These are phyloP conservation scores for Pouteria glomerata DNA, from an alignment of 148 eudicot genomes.

Conservation along the genomic window DNA sequence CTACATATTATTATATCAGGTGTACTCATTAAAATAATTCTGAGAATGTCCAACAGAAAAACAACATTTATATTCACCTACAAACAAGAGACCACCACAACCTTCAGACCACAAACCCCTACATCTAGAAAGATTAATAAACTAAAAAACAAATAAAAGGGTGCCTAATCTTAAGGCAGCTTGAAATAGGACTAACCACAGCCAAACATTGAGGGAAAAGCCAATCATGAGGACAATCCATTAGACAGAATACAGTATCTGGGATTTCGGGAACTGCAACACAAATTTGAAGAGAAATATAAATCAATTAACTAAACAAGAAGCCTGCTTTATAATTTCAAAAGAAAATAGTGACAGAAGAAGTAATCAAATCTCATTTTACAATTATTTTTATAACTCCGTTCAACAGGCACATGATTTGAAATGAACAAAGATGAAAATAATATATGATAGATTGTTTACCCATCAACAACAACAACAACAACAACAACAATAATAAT, in stretches of 20 bases:
- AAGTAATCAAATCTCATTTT: no score
- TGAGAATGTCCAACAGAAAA: no score
- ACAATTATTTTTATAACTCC: no score
- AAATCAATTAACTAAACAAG: background rate
- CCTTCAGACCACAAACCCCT: background rate
- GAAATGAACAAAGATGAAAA: no score
- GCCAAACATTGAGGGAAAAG: slow-evolving; percentile 80
- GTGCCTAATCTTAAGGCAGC: background rate
- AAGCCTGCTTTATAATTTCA: background rate
- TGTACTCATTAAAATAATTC: no score
- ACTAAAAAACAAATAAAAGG: background rate
- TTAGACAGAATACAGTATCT: slow-evolving; percentile 51
- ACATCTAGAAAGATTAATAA: no score
- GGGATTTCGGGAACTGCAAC: slow-evolving; percentile 61
- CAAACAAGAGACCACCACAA: background rate
- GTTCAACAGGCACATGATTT: no score
- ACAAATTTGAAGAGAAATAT: background rate
- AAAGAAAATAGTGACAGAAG: no score
- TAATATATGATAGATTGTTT: no score
- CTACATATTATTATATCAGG: no score
- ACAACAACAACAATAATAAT: no score
- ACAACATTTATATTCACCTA: background rate
- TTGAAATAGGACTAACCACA: slow-evolving; percentile 52
- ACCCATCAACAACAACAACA: no score
- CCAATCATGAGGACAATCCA: slow-evolving; percentile 93